phyloP scores from a whole-genome alignment of 2,329 filamentous ascomycete species.

The Basipetospora chlamydospora region DNA sequence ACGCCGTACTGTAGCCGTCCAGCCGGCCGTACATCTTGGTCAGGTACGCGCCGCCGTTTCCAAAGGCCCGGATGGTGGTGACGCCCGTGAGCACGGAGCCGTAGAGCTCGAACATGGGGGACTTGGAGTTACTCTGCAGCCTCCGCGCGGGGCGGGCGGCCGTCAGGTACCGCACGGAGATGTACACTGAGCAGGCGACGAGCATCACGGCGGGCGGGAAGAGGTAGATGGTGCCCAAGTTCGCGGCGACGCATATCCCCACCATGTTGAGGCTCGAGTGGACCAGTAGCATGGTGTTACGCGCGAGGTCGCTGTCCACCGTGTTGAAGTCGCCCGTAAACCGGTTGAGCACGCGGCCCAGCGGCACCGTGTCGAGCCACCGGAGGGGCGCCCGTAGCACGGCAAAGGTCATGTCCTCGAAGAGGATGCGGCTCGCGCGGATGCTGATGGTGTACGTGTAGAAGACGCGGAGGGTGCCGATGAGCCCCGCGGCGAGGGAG shows the following conservation, averaged over 20 bases:
- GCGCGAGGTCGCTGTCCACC: conserved; percentile 46
- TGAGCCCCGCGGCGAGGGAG: conserved; percentile 37
- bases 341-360: conserved; percentile 63
- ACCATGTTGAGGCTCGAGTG: conserved; percentile 34
- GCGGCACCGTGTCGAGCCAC: conserved; percentile 67
- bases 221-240: conserved; percentile 54
- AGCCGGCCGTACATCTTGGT: conserved; percentile 55
- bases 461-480: conserved; percentile 49
- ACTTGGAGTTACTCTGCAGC: conserved; percentile 62
- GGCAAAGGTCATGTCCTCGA: conserved; percentile 49
- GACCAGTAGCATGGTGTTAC: background rate
- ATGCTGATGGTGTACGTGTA: conserved; percentile 52
- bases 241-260: conserved; percentile 50
- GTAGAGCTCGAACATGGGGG: conserved; percentile 69
- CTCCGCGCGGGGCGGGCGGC: conserved; percentile 63
- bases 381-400: conserved; percentile 60
- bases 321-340: conserved; percentile 66
- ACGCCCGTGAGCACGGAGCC: conserved; percentile 58
- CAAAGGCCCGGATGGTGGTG: conserved; percentile 61
- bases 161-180: conserved; percentile 49
- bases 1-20: conserved; percentile 51
- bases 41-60: conserved; percentile 51
- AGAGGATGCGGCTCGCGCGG: conserved; percentile 53
- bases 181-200: conserved; percentile 39
- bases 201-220: conserved; percentile 46